Evolutionary conservation across 2,329 filamentous ascomycete species (phyloP).

Genomic region (Scortechinia acanthostroma): DNA sequence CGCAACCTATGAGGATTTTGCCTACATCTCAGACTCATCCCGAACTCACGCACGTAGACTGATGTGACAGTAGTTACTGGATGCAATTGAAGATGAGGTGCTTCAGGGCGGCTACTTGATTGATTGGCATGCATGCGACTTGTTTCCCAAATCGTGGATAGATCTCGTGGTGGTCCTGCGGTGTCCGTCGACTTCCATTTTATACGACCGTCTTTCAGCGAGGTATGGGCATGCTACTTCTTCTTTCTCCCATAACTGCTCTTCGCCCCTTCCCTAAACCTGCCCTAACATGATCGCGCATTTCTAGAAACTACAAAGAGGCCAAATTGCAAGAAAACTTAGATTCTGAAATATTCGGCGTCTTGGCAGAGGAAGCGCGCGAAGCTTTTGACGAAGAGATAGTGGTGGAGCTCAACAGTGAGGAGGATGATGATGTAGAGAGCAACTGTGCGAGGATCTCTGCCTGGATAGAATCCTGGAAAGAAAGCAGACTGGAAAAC

Average conservation of each 20-base stretch:
- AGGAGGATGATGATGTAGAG: slow-evolving; percentile 78
- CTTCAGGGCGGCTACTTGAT: slow-evolving; percentile 77
- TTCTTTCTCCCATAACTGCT: too few species aligned
- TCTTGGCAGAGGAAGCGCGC: slow-evolving; percentile 80
- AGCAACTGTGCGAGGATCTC: slow-evolving; percentile 78
- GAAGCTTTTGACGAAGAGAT: slow-evolving; percentile 82
- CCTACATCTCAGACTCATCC: too few species aligned
- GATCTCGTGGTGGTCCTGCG: slow-evolving; percentile 89
- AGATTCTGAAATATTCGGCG: slow-evolving; percentile 95
- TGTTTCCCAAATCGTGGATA: slow-evolving; percentile 89
- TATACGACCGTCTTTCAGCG: slow-evolving; percentile 76
- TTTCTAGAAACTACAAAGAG: slow-evolving; percentile 78
- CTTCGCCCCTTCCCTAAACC: too few species aligned
- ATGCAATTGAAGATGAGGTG: slow-evolving; percentile 78
- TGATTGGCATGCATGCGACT: slow-evolving; percentile 96
- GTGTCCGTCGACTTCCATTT: slow-evolving; percentile 67
- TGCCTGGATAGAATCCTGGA: slow-evolving; percentile 78
- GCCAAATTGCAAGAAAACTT: slow-evolving; percentile 91
- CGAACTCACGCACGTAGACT: too few species aligned
- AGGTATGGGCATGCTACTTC: slow-evolving; percentile 50
- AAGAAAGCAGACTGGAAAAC: too few species aligned
- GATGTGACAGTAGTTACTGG: slow-evolving; percentile 80
- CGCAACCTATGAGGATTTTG: too few species aligned
- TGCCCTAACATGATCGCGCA: too few species aligned
- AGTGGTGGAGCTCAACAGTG: slow-evolving; percentile 81